These are phyloP conservation scores for Chondrostereum purpureum DNA, from an alignment of 1,284 basidiomycete genomes.

Conservation along the genomic window DNA sequence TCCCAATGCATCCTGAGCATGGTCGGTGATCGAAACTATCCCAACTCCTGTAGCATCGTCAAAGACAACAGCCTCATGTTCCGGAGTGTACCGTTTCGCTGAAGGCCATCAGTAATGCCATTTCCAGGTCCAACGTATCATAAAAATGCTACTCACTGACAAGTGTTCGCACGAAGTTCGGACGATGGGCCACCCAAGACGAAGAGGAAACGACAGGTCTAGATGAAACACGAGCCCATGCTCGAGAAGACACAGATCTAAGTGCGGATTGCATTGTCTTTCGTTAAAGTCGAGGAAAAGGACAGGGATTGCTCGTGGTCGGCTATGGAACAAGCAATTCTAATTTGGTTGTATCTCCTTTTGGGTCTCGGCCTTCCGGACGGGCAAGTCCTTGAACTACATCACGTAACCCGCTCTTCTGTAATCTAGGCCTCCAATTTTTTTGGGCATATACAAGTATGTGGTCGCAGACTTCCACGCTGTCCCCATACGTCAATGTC, in stretches of 20 bases:
- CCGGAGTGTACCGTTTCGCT: constrained; percentile 83
- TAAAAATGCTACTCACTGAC: constrained; percentile 35
- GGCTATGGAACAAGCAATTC: no score
- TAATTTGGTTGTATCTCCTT: neutral
- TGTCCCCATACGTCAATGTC: no score
- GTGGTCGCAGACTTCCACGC: no score
- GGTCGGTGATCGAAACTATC: constrained; percentile 86
- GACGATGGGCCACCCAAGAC: neutral
- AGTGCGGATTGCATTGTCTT: constrained; percentile 31
- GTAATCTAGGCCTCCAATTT: no score
- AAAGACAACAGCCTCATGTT: constrained; percentile 87
- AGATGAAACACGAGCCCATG: neutral
- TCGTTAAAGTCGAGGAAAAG: no score
- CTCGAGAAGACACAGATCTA: neutral
- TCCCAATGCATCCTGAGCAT: constrained; percentile 89
- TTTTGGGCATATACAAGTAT: no score
- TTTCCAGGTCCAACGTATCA: neutral
- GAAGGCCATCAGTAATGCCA: constrained; percentile 10
- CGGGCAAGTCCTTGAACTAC: no score
- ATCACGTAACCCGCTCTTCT: no score
- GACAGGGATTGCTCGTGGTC: no score
- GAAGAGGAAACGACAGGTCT: neutral
- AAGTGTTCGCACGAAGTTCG: constrained; percentile 28
- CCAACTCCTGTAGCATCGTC: constrained; percentile 80
- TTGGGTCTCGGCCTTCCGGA: neutral